Conservation (phyloP, 2,329 filamentous ascomycete species). For the Aspergillus japonicus region DNA sequence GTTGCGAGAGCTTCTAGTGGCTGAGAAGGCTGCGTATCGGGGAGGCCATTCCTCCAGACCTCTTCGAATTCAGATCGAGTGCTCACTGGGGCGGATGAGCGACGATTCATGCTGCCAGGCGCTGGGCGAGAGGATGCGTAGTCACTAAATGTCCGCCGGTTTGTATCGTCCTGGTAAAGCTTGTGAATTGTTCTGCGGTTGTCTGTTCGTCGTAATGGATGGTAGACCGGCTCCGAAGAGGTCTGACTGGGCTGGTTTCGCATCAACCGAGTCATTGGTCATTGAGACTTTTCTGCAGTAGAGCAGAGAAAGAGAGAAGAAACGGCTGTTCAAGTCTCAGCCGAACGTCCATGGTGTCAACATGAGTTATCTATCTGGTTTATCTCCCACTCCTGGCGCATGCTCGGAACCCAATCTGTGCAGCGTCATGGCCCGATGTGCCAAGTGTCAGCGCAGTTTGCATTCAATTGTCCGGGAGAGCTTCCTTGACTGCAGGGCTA, state of each 20-base stretch:
- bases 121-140: conserved; percentile 26
- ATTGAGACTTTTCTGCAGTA: conserved; percentile 29
- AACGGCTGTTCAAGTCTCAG: background rate
- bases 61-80: conserved; percentile 36
- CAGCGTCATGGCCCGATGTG: conserved; percentile 17
- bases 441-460: conserved; percentile 32
- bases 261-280: background rate
- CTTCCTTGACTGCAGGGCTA: conserved; percentile 37
- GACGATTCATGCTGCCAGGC: conserved; percentile 26
- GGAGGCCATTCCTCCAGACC: conserved; percentile 23
- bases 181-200: conserved; percentile 37
- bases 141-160: conserved; percentile 31
- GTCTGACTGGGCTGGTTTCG: conserved; percentile 26
- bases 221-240: conserved; percentile 34
- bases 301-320: conserved; percentile 15
- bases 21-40: conserved; percentile 25
- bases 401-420: conserved; percentile 24
- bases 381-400: conserved; percentile 36
- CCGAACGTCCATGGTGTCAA: conserved; percentile 7
- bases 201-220: conserved; percentile 31
- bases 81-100: conserved; percentile 28
- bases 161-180: conserved; percentile 39
- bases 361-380: conserved; percentile 28
- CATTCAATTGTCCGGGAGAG: conserved; percentile 21
- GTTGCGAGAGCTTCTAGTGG: conserved; percentile 14